phyloP scores from a whole-genome alignment of 2,329 filamentous ascomycete species.

The Ophiocordyceps camponoti-leonardi region DNA sequence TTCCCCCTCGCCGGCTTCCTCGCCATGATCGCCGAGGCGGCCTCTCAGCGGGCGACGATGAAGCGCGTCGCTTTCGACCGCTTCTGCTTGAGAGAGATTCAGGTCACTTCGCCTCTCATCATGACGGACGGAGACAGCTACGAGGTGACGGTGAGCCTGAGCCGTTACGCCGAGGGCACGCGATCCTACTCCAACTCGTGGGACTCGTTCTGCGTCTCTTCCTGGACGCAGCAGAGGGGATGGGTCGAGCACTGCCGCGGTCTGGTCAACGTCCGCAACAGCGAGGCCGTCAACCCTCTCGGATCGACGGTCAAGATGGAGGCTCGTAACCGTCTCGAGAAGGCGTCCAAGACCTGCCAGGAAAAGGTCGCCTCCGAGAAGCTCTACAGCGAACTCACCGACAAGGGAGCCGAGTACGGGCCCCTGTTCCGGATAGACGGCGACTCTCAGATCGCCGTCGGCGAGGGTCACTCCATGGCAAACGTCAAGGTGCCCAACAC shows the following conservation, averaged over 20 bases:
- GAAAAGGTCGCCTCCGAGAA: slow-evolving; percentile 3
- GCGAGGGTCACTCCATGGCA: slow-evolving; percentile 5
- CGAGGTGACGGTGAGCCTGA: slow-evolving; percentile 10
- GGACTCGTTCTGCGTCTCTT: slow-evolving; percentile 39
- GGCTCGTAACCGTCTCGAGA: slow-evolving; percentile 4
- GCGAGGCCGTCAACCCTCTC: slow-evolving; percentile 7
- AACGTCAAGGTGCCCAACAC: slow-evolving; percentile 25
- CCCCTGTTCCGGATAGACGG: slow-evolving; percentile 7
- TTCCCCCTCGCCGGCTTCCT: slow-evolving; percentile 37
- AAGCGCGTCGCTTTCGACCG: slow-evolving; percentile 7
- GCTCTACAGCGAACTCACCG: slow-evolving; percentile 11
- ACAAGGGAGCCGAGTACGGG: slow-evolving; percentile 10
- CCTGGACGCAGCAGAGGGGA: slow-evolving; percentile 29
- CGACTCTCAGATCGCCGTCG: slow-evolving; percentile 3
- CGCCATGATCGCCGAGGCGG: slow-evolving; percentile 32
- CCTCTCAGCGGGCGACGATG: slow-evolving; percentile 15
- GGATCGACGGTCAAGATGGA: background rate
- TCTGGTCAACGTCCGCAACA: slow-evolving; percentile 22
- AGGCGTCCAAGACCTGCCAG: background rate
- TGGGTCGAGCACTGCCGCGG: slow-evolving; percentile 43
- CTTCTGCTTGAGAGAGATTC: slow-evolving; percentile 9
- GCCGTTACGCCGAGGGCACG: slow-evolving; percentile 11
- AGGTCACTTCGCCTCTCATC: slow-evolving; percentile 10
- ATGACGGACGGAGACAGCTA: slow-evolving; percentile 9
- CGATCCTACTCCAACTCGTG: slow-evolving; percentile 23